Evolutionary conservation across 768 basidiomycete species (phyloP), one percentile per base, ranked within the genome.

Genomic region (Hydnum rufescens): DNA sequence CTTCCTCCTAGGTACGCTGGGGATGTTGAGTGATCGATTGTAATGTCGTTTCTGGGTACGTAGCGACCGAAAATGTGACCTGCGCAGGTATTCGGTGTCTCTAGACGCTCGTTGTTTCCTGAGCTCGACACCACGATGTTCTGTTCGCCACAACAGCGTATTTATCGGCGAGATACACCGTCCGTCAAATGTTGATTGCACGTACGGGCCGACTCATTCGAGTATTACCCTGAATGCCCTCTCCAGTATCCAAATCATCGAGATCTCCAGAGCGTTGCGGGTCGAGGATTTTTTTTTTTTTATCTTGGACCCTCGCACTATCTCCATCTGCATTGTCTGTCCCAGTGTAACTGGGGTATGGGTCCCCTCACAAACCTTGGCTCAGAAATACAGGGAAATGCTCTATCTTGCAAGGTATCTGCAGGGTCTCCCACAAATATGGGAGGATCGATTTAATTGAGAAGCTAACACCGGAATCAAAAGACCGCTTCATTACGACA

Each of bases 41-140:
- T n/a, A n/a, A n/a, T n/a, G n/a, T n/a, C n/a, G n/a, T n/a, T n/a
- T n/a, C n/a, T n/a, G n/a, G n/a, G n/a, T n/a, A n/a, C n/a, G n/a
- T n/a, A n/a, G n/a, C n/a, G n/a, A n/a, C n/a, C n/a, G n/a, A n/a
- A n/a, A n/a, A n/a, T n/a, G n/a, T n/a, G n/a, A n/a, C n/a, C n/a
- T n/a, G n/a, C n/a, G n/a, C n/a, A 39, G 34, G 34, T 16, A 42
- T 31, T 8, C 55, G 56, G 29, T 44, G 42, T 6, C 57, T 54
- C 57, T 54, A 58, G 57, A 53, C 19, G 57, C 57, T 55, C 57
- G 56, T 49, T 58, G 57, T 22, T 53, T 58, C 25, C 56, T 57
- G 32, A 58, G 55, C 28, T 58, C 57, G 49, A 57, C 56, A 32
- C 56, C 57, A n/a, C 57, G 55, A 26, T 53, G 51, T 25, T 56